Conservation (phyloP, 495 filamentous ascomycete genomes). For the Penicillium chermesinum region DNA sequence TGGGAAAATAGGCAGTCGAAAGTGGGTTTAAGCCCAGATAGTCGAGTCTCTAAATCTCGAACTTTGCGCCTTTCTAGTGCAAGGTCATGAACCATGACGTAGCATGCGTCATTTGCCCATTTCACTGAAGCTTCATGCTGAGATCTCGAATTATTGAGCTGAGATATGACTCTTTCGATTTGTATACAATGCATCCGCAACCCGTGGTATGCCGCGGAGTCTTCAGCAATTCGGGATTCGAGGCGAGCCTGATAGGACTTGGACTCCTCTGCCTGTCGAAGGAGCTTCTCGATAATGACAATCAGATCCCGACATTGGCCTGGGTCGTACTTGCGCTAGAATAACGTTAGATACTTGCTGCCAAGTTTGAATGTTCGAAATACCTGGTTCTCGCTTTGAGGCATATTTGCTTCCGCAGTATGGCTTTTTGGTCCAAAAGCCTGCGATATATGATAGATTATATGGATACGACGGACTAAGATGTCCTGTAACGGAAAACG, state of each 20-base stretch:
- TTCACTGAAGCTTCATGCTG: background rate
- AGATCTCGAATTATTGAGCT: background rate
- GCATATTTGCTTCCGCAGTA: too few species aligned
- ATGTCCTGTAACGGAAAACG: too few species aligned
- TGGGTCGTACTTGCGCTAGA: background rate
- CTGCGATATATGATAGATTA: too few species aligned
- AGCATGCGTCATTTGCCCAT: background rate
- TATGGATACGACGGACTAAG: too few species aligned
- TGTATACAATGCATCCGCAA: background rate
- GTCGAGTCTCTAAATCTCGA: background rate
- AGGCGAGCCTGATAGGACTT: background rate
- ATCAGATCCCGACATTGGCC: background rate
- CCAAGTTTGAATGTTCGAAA: too few species aligned
- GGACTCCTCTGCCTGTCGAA: background rate
- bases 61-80: background rate
- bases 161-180: background rate
- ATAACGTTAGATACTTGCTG: background rate
- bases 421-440: too few species aligned
- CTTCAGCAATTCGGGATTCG: background rate
- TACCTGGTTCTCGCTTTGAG: too few species aligned
- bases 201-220: background rate
- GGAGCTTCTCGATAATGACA: background rate
- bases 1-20: background rate
- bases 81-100: background rate
- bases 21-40: background rate